These are phyloP conservation scores for Evansstolkia leycettana DNA, from an alignment of 495 filamentous ascomycete genomes.

Conservation along the genomic window DNA sequence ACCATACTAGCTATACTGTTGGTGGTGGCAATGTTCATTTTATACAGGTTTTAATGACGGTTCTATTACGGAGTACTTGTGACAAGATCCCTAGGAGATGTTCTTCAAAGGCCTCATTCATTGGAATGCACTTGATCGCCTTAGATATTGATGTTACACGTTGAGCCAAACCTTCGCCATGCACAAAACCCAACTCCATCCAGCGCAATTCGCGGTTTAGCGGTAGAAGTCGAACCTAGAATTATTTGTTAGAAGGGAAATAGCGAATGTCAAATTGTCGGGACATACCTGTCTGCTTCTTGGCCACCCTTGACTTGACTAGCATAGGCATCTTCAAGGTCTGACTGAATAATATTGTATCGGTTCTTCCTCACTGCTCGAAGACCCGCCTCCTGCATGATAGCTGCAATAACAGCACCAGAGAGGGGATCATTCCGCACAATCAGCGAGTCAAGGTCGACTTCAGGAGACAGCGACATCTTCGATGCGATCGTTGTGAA, in stretches of 20 bases:
- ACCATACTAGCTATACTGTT: too few species aligned
- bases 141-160: constrained; percentile 29
- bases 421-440: constrained; percentile 91
- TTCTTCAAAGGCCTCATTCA: background rate
- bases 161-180: constrained; percentile 17
- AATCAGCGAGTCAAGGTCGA: constrained; percentile 90
- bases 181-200: constrained; percentile 8
- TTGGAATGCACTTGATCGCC: constrained; percentile 2
- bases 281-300: constrained; percentile 47
- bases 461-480: constrained; percentile 94
- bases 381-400: constrained; percentile 97
- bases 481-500: constrained; percentile 91
- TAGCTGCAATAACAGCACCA: constrained; percentile 92
- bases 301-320: constrained; percentile 85
- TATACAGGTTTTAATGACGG: too few species aligned
- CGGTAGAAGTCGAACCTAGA: constrained; percentile 45
- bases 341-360: constrained; percentile 95
- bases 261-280: background rate
- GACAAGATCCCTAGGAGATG: too few species aligned
- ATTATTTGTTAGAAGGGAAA: constrained; percentile 9
- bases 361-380: constrained; percentile 94
- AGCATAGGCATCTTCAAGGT: constrained; percentile 91
- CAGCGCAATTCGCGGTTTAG: constrained; percentile 11
- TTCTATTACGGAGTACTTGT: too few species aligned
- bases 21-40: too few species aligned